Conservation (phyloP, 2,329 filamentous ascomycete genomes). For the Hypoxylon sp. region DNA sequence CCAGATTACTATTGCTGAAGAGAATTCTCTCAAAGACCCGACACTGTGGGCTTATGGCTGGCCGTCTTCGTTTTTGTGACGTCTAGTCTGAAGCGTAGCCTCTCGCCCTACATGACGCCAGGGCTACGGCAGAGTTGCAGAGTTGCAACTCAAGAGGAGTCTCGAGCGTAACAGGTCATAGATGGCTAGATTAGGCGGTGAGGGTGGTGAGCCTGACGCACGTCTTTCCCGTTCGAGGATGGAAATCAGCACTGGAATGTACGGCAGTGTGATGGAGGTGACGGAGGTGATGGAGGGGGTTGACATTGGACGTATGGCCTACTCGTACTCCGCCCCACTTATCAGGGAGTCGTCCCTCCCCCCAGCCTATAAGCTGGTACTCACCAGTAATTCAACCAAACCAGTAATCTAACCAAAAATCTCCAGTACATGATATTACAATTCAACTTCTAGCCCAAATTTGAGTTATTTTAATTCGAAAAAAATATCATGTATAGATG, state of each 20-base stretch:
- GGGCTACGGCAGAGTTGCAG: slow-evolving; percentile 2
- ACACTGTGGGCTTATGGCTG: slow-evolving; percentile 13
- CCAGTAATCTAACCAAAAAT: no score
- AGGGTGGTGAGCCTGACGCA: slow-evolving; percentile 1
- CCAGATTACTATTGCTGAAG: not conserved
- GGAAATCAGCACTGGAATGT: slow-evolving; percentile 9
- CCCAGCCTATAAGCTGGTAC: no score
- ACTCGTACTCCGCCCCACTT: no score
- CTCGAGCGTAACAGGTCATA: slow-evolving; percentile 14
- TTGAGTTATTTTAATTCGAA: no score
- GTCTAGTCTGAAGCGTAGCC: slow-evolving; percentile 3
- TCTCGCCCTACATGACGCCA: not conserved
- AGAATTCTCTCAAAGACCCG: slow-evolving; percentile 17
- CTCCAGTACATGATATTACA: no score
- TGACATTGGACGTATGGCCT: slow-evolving; percentile 12
- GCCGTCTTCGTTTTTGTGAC: slow-evolving; percentile 5
- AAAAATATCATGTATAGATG: no score
- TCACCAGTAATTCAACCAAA: no score
- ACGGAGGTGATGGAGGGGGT: slow-evolving; percentile 23
- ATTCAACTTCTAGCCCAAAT: no score
- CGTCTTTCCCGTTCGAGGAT: not conserved
- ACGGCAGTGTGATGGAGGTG: slow-evolving; percentile 9
- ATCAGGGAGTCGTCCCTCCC: no score
- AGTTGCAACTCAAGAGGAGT: slow-evolving; percentile 2
- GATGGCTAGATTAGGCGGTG: slow-evolving; percentile 12